Conservation (phyloP, 2,329 filamentous ascomycete genomes). For the Xylaria sp. region DNA sequence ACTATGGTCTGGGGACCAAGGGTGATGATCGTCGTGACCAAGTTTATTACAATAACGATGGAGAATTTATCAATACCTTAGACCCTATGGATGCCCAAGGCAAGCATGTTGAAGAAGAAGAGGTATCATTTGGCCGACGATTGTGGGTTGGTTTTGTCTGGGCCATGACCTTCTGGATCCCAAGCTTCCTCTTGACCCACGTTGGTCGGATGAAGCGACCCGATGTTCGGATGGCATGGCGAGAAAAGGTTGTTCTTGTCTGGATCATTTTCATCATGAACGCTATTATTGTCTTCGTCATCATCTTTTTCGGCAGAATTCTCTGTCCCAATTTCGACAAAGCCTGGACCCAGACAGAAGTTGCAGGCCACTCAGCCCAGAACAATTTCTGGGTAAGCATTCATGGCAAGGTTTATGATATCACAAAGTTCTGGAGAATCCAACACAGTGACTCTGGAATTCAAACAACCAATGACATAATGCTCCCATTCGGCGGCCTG, state of each 20-base stretch:
- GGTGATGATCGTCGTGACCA: slow-evolving; percentile 82
- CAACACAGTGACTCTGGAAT: slow-evolving; percentile 82
- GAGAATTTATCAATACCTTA: slow-evolving; percentile 73
- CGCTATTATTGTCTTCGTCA: slow-evolving; percentile 87
- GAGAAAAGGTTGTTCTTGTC: slow-evolving; percentile 90
- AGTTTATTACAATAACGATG: slow-evolving; percentile 78
- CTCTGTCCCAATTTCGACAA: slow-evolving; percentile 94
- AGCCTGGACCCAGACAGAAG: slow-evolving; percentile 80
- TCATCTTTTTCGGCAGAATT: slow-evolving; percentile 83
- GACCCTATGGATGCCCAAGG: slow-evolving; percentile 83
- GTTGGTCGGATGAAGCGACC: slow-evolving; percentile 96
- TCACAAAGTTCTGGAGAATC: slow-evolving; percentile 85
- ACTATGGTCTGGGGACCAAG: slow-evolving; percentile 89
- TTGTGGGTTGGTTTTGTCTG: slow-evolving; percentile 86
- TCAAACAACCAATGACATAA: slow-evolving; percentile 69
- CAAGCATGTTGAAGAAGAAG: slow-evolving; percentile 78
- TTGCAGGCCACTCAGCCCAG: slow-evolving; percentile 74
- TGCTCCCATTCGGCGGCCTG: slow-evolving; percentile 81
- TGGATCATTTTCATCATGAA: slow-evolving; percentile 86
- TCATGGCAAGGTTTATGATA: slow-evolving; percentile 89
- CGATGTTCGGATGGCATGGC: slow-evolving; percentile 96
- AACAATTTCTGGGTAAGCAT: slow-evolving; percentile 89
- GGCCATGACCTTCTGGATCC: slow-evolving; percentile 93
- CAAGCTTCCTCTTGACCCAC: slow-evolving; percentile 81
- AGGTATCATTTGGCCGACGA: slow-evolving; percentile 72